Base-by-base conservation (phyloP, 768 basidiomycete genomes). In the Mycena galericulata region DNA sequence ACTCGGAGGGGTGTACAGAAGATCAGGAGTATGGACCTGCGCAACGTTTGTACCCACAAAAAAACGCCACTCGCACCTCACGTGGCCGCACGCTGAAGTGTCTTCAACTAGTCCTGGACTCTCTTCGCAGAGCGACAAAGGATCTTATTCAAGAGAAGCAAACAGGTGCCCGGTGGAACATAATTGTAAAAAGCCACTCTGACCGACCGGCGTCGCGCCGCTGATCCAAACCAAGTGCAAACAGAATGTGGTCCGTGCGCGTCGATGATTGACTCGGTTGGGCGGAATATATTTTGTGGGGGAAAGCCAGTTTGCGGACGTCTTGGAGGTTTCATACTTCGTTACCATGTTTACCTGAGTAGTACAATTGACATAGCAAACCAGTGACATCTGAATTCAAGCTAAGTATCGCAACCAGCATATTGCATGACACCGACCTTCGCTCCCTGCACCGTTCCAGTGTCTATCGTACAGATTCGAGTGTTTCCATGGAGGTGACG, bases 401-500 rank as follows among this genome's bases (percentile, higher is more conserved):
- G 24, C 46, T 61, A 40, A 45, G 55, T 43, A 56, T 49, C 36
- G 53, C 54, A 32, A 56, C 47, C 30, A 34, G 36, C 62, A 26
- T 20, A 54, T 43, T 64, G 47, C 17, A 69, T 55, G 58, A 50
- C 56, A 69, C 68, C 68, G 50, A 69, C 68, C 68, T 69, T 64
- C 62, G 29, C 67, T 27, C 49, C 30, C 47, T 30, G 24, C 50
- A 59, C 40, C 56, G 24, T 2, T 27, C 45, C 41, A 32, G 24
- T 15, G 40, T 57, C 59, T 68, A 68, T 29, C 70, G 70, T 62
- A 72, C 70, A 34, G 70, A 47, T 65, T 72, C 70, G 36, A 72
- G 59, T 22, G 70, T 68, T 55, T 72, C 70, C 67, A 72, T 68
- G n/a, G 67, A 72, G 20, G 70, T 68, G 57, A 72, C 70, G 43